Evolutionary conservation across 2,329 filamentous ascomycete genomes (phyloP), one percentile per base, ranked within the genome.

Genomic region (Neocucurbitaria cava): DNA sequence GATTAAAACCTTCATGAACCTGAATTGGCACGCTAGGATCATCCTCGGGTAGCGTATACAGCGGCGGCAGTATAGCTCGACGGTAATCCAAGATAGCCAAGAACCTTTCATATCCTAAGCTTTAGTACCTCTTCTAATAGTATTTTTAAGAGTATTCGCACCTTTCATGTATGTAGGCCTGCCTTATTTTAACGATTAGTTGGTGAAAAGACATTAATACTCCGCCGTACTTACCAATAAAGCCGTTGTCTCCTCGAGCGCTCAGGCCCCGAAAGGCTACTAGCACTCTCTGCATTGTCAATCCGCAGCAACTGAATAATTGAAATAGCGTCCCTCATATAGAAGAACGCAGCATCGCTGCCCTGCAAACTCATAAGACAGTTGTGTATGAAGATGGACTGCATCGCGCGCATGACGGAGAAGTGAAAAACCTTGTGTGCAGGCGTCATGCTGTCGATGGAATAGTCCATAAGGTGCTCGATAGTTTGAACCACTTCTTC

Each of bases 151-250:
- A n/a, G n/a, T n/a, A n/a, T n/a, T n/a, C n/a, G n/a, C n/a, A n/a
- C n/a, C n/a, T n/a, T n/a, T 85, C 83, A 54, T 85, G 82, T 28
- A 85, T 82, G 59, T 81, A 85, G 11, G 78, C 78, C 57, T 83
- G 78, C n/a, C n/a, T n/a, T n/a, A n/a, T n/a, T n/a, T n/a, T n/a
- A n/a, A n/a, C n/a, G n/a, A n/a, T n/a, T n/a, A n/a, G n/a, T n/a
- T n/a, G n/a, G n/a, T n/a, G n/a, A n/a, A n/a, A n/a, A n/a, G n/a
- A n/a, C n/a, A n/a, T n/a, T n/a, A n/a, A n/a, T n/a, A n/a, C n/a
- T n/a, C n/a, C n/a, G n/a, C n/a, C n/a, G n/a, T n/a, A n/a, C n/a
- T n/a, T n/a, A n/a, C 82, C 83, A 85, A 65, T 85, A 85, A 1
- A 84, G 67, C 3, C 83, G 75, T 56, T 83, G 81, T 44, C 79